Percentiles rank a stretch among this genome's conserved stretches.
Evolutionary conservation across 805 yeast genomes (phyloP).

Genomic region (Yarrowia sp.): DNA sequence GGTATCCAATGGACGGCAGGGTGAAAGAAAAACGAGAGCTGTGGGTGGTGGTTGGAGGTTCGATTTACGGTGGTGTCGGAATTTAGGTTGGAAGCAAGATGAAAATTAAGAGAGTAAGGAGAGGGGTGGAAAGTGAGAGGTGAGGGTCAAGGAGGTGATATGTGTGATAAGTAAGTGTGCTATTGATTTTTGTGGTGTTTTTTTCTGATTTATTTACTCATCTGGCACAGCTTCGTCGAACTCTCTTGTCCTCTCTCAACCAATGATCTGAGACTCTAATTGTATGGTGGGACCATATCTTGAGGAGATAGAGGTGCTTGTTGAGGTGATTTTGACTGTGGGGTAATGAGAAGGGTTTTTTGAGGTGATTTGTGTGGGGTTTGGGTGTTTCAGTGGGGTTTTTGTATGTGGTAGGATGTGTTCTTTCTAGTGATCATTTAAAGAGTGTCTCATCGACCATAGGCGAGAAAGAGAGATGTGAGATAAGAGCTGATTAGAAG

Average conservation of each 20-base stretch:
- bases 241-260: background rate
- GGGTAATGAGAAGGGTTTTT: background rate
- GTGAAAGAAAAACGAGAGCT: conserved; percentile 13
- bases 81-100: conserved; percentile 3
- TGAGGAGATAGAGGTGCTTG: background rate
- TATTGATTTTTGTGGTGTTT: too few species aligned
- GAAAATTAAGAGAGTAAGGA: too few species aligned
- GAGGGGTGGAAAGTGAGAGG: too few species aligned
- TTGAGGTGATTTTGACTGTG: background rate
- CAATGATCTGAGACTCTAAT: background rate
- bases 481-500: too few species aligned
- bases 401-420: too few species aligned
- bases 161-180: background rate
- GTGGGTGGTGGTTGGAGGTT: conserved; percentile 6
- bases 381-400: too few species aligned
- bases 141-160: background rate
- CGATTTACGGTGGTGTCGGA: conserved; percentile 3
- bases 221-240: too few species aligned
- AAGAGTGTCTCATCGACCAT: too few species aligned
- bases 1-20: conserved; percentile 31
- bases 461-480: too few species aligned
- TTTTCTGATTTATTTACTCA: too few species aligned
- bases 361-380: background rate
- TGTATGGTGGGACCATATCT: background rate
- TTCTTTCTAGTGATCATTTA: too few species aligned